phyloP scores from a whole-genome alignment of 179 eudicot genomes.

The Beta macrorhiza region DNA sequence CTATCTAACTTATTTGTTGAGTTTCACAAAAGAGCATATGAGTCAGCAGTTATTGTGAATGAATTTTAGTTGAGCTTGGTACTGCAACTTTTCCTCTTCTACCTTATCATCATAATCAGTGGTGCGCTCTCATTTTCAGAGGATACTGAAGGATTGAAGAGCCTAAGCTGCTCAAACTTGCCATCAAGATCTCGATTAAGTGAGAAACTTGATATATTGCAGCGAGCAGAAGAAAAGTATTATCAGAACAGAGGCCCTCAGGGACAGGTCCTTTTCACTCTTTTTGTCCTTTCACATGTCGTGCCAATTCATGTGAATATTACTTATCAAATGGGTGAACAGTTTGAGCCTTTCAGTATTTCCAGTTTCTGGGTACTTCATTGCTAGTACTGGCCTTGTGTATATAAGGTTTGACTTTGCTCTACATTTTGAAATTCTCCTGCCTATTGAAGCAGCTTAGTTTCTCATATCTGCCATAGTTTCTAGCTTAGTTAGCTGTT shows the following conservation, averaged over 20 bases:
- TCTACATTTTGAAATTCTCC: neutral
- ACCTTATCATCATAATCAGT: conserved; percentile 1
- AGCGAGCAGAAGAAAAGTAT: conserved; percentile 84
- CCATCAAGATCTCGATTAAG: conserved; percentile 47
- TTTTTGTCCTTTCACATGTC: neutral
- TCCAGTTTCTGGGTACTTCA: neutral
- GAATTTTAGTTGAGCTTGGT: conserved; percentile 1
- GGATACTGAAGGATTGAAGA: conserved; percentile 33
- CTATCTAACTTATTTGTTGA: conserved; percentile 14
- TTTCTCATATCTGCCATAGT: neutral
- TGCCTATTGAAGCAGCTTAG: neutral
- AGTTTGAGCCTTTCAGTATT: neutral
- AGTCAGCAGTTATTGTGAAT: conserved; percentile 6
- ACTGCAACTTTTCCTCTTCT: neutral
- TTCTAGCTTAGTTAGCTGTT: neutral
- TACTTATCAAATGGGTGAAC: neutral
- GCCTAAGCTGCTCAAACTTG: conserved; percentile 40
- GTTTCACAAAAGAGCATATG: conserved; percentile 3
- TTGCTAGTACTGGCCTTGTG: neutral
- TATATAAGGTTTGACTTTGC: neutral
- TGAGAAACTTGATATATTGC: conserved; percentile 63
- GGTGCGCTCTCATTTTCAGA: conserved; percentile 23
- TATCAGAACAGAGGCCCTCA: conserved; percentile 49
- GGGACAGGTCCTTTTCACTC: conserved; percentile 47
- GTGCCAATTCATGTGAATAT: neutral